phyloP scores from a whole-genome alignment of 345 rosid genomes.

The Noccaea caerulescens region DNA sequence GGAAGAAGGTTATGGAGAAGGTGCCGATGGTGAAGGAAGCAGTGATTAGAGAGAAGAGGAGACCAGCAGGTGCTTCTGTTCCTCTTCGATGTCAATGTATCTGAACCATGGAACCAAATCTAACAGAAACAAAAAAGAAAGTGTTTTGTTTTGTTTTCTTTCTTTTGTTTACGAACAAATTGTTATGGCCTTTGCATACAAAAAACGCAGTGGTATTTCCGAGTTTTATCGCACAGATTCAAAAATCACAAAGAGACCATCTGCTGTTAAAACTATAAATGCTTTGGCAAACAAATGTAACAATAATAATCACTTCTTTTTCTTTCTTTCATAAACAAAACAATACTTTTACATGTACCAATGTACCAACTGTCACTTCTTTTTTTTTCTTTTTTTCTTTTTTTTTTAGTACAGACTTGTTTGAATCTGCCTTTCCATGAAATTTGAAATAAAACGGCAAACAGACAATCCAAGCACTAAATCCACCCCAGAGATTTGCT shows the following conservation, averaged over 20 bases:
- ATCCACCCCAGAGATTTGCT: constrained; percentile 61
- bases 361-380: neutral
- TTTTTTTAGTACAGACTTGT: constrained; percentile 16
- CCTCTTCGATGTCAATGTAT: constrained; percentile 88
- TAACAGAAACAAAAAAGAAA: neutral
- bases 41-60: constrained; percentile 69
- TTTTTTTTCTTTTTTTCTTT: neutral
- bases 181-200: constrained; percentile 15
- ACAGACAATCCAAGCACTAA: constrained; percentile 32
- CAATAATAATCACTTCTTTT: neutral
- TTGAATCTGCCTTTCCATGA: constrained; percentile 14
- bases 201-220: neutral
- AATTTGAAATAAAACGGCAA: neutral
- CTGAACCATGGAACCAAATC: constrained; percentile 38
- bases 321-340: constrained; percentile 17
- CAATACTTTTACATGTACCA: constrained; percentile 19
- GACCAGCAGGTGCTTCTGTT: constrained; percentile 63
- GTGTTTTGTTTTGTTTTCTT: neutral
- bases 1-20: constrained; percentile 82
- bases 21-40: constrained; percentile 78
- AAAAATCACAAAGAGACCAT: too few species aligned
- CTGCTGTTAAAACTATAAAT: too few species aligned
- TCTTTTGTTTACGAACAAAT: neutral
- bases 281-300: neutral
- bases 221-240: too few species aligned